Base-by-base conservation (phyloP, 1,284 basidiomycete species). In the Trametes sp. region DNA sequence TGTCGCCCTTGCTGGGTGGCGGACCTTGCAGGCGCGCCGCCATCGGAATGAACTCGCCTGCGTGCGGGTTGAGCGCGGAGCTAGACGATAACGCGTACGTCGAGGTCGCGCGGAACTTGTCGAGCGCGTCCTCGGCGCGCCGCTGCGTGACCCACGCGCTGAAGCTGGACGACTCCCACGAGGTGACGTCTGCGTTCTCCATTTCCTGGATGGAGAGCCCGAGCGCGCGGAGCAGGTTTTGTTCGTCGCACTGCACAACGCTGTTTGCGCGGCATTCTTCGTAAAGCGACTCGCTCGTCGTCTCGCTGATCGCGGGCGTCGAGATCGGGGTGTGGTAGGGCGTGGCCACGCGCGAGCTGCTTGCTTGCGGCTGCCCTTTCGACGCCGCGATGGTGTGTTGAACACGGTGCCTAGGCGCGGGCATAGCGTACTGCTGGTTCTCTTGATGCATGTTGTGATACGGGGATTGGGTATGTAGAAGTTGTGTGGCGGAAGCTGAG, bases 31-130 rank as follows among this genome's bases (percentile, higher is more conserved):
- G 28, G 46, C 63, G 63, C n/a, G 57, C 38, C 10, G 64, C 59
- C 38, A 63, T 51, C 23, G 68, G 70, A 11, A 69, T 35, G 57
- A 64, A 71, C 50, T 68, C 66, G 10, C 54, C 56, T 5, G 70
- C 68, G 33, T 61, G 52, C 9, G 64, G 63, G 29, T 69, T 66
- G 46, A 66, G 61, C 23, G 35, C 26, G 24, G 48, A 3, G 23
- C 16, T 14, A 1, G 35, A 29, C 1, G 26, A 2, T 1, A 21
- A 14, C 16, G 38, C 38, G 38, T 41, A 41, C 6, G 7, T 19
- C 28, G 28, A 19, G 24, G 31, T 24, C 10, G 26, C 16, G n/a
- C 14, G 16, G 26, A 13, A 13, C 28, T 33, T 28, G 36, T 31
- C 23, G 33, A 23, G 36, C n/a, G 58, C 51, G 24, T 54, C 51